Evolutionary conservation across 352 stramenopile species (phyloP).

Genomic region (Phytophthora sansomeana): DNA sequence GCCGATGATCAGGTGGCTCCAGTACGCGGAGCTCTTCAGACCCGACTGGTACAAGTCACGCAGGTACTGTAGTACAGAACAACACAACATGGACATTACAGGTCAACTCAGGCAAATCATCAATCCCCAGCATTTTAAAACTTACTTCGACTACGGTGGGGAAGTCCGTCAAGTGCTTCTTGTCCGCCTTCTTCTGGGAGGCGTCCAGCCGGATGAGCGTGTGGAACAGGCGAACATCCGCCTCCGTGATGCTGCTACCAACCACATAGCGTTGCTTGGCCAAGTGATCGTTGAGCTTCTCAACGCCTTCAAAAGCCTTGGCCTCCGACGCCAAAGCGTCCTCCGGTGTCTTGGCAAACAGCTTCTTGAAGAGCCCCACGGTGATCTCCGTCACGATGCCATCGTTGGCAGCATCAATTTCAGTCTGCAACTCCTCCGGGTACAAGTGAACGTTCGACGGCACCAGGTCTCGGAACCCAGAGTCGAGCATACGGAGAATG

Average conservation of each 20-base stretch:
- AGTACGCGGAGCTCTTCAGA: conserved; percentile 74
- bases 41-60: conserved; percentile 84
- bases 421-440: background rate
- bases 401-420: conserved; percentile 73
- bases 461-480: background rate
- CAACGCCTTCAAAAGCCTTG: conserved; percentile 37
- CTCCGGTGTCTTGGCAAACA: conserved; percentile 67
- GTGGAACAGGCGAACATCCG: background rate
- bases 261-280: conserved; percentile 31
- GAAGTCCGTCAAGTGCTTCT: conserved; percentile 53
- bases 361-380: conserved; percentile 57
- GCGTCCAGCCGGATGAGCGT: conserved; percentile 30
- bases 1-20: conserved; percentile 90
- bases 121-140: background rate
- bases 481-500: conserved; percentile 66
- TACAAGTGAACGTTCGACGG: background rate
- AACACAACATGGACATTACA: conserved; percentile 8
- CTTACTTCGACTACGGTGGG: conserved; percentile 50
- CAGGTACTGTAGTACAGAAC: conserved; percentile 31
- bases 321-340: conserved; percentile 48
- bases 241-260: background rate
- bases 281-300: conserved; percentile 42
- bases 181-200: conserved; percentile 33
- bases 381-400: conserved; percentile 67
- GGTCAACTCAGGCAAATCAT: background rate